These are phyloP conservation scores for Kwoniella dejecticola DNA, from an alignment of 768 basidiomycete species.

Conservation along the genomic window DNA sequence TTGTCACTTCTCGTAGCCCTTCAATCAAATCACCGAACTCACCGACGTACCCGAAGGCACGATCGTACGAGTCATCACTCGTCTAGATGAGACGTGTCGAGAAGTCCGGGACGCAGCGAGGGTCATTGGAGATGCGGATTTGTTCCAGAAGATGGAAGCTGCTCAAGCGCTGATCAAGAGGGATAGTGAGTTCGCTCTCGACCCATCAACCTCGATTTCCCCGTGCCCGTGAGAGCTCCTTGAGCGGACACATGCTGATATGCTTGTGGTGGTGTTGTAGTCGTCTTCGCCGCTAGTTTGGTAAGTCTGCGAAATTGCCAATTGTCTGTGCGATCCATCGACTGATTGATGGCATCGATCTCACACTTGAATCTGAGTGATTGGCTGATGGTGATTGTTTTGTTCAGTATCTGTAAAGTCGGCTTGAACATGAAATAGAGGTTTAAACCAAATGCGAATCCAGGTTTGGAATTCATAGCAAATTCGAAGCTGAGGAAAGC, in stretches of 20 bases:
- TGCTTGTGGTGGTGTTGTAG: no score
- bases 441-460: neutral
- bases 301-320: constrained; percentile 41
- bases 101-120: constrained; percentile 96
- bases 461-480: no score
- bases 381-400: neutral
- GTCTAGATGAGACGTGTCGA: constrained; percentile 93
- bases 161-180: constrained; percentile 90
- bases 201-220: no score
- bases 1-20: constrained; percentile 74
- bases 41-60: constrained; percentile 97
- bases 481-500: no score
- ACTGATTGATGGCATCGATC: no score
- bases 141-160: constrained; percentile 98
- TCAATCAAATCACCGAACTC: constrained; percentile 85
- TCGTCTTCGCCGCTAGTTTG: constrained; percentile 54
- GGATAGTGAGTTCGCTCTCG: constrained; percentile 94
- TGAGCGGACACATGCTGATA: no score
- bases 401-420: constrained; percentile 31
- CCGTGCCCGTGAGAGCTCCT: no score
- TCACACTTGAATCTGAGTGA: neutral
- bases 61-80: constrained; percentile 92
- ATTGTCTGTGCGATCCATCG: no score
- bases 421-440: no score
- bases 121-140: constrained; percentile 90